A percentile compares a stretch with the other conserved stretches of the same genome.
Evolutionary conservation across 768 basidiomycete species (phyloP).

Genomic region (Hebeloma cylindrosporum): DNA sequence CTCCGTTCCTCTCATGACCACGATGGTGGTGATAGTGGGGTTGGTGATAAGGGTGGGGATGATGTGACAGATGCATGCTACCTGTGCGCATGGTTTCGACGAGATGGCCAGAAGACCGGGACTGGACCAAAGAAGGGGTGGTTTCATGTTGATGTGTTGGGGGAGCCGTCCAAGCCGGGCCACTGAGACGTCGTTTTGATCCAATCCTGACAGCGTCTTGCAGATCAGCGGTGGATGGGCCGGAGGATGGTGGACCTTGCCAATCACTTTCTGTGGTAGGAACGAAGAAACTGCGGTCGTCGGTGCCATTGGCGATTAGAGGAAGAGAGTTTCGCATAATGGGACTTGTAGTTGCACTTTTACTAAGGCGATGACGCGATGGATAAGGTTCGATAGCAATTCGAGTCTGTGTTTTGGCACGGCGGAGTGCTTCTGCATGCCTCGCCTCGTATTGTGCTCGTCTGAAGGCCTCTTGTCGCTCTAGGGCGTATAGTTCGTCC

Average conservation of each 20-base stretch:
- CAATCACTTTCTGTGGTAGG: slow-evolving; percentile 38
- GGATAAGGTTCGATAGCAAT: slow-evolving; percentile 23
- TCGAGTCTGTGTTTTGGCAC: slow-evolving; percentile 65
- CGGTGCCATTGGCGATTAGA: slow-evolving; percentile 24
- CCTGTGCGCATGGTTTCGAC: slow-evolving; percentile 34
- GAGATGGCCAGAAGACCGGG: slow-evolving; percentile 44
- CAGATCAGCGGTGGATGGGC: slow-evolving; percentile 14
- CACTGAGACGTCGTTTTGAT: slow-evolving; percentile 48
- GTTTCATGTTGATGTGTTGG: slow-evolving; percentile 25
- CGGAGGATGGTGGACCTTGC: slow-evolving; percentile 19
- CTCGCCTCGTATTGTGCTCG: slow-evolving; percentile 85
- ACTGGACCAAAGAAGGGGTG: slow-evolving; percentile 33
- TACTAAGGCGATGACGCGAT: slow-evolving; percentile 38
- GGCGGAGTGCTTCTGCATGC: slow-evolving; percentile 62
- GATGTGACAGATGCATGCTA: slow-evolving; percentile 27
- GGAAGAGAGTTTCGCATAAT: slow-evolving; percentile 39
- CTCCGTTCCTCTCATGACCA: slow-evolving; percentile 25
- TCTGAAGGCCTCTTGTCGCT: slow-evolving; percentile 79
- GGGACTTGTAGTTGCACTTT: slow-evolving; percentile 72
- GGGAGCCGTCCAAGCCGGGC: slow-evolving; percentile 55
- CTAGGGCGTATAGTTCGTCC: slow-evolving; percentile 87
- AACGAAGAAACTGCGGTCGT: slow-evolving; percentile 44
- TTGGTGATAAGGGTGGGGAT: slow-evolving; percentile 46
- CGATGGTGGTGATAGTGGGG: slow-evolving; percentile 36
- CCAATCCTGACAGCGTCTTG: slow-evolving; percentile 15